Conservation (phyloP, 164 flowering plant genomes). For the Akebia trifoliata region DNA sequence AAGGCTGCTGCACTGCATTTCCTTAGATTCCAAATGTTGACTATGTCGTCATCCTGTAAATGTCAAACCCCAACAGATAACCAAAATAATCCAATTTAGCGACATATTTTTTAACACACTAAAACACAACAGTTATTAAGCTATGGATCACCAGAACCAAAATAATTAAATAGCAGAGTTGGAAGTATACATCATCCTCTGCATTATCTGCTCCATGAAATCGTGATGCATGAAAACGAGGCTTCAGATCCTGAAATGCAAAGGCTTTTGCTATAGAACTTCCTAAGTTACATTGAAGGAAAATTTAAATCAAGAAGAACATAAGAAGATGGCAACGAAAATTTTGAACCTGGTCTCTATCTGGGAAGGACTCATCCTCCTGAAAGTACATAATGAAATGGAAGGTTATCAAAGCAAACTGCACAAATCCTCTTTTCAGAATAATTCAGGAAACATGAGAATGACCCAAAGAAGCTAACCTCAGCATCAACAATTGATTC, state of each 20-base stretch:
- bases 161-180: neutral
- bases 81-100: too few relatives aligned
- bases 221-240: constrained; percentile 93
- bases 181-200: constrained; percentile 78
- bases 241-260: constrained; percentile 79
- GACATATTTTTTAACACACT: too few relatives aligned
- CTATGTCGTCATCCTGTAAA: constrained; percentile 87
- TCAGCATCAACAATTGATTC: constrained; percentile 90
- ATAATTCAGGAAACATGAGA: constrained; percentile 10
- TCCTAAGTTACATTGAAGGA: too few relatives aligned
- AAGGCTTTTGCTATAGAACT: constrained; percentile 3
- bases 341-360: constrained; percentile 99
- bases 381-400: constrained; percentile 36
- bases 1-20: constrained; percentile 99
- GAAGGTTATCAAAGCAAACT: constrained; percentile 9
- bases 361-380: constrained; percentile 96
- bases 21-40: constrained; percentile 89
- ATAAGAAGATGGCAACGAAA: too few relatives aligned
- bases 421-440: constrained; percentile 6
- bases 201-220: constrained; percentile 82
- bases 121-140: too few relatives aligned
- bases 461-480: constrained; percentile 39
- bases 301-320: too few relatives aligned
- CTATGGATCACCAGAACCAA: constrained; percentile 1
- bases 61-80: neutral